Base-by-base conservation (phyloP, 139 green algal species). In the Edaphochlamys debaryana region DNA sequence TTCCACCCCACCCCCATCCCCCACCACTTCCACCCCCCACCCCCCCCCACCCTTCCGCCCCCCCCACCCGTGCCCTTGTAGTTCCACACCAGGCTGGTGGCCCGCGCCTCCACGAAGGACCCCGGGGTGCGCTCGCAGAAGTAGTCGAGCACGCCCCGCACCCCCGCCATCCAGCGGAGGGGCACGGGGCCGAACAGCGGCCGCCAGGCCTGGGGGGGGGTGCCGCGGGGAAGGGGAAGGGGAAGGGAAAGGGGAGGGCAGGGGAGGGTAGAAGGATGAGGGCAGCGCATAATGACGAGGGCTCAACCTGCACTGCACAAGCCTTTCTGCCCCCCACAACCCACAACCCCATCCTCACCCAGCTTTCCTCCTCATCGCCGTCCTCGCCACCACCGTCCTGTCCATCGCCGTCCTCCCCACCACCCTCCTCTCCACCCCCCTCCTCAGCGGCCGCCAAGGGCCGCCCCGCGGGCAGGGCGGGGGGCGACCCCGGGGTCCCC, bases 41-140 rank as follows among this genome's bases (percentile, higher is more conserved):
- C 8, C 64, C 32, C 34, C 64, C 6, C 9, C 11, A 8, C 5
- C 34, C 34, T 1, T 13, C 20, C 36, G 66, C 36, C 66, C 36
- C 34, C 20, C 66, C 6, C 66, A 70, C 66, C 66, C 66, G 95
- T 90, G 87, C 95, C 93, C 78, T 96, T 97, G 89, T 96, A 98
- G 89, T 98, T 98, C 96, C 96, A 99, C 41, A 99, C 96, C 40
- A 99, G 81, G n/a, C 86, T 95, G 22, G 95, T 98, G 62, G 96
- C 96, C 5, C 96, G 89, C 40, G 89, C 83, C 85, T 99, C 94
- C 54, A 98, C 95, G 79, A 95, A 97, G 30, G 86, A 93, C 90
- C 96, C 89, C 13, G 96, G 96, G 23, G 96, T 99, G 74, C 96
- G 90, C 91, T 99, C 96, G 72, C 93, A 97, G 72, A 99, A 99